phyloP scores from a whole-genome alignment of 2,329 filamentous ascomycete species.

The Fusarium equiseti region DNA sequence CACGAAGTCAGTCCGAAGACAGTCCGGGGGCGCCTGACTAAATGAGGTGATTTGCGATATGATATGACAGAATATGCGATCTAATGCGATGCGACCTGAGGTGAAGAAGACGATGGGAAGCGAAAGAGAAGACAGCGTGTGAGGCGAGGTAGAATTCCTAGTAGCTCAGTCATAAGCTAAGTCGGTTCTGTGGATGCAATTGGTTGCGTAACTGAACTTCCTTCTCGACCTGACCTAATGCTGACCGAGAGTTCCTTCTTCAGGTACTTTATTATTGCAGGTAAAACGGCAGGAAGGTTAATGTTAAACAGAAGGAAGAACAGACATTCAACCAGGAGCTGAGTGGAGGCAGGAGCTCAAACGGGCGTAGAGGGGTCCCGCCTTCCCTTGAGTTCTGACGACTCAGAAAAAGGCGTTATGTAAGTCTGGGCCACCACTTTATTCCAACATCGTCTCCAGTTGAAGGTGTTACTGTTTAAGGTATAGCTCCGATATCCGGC shows the following conservation, averaged over 20 bases:
- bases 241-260: background rate
- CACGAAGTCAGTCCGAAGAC: constrained; percentile 10
- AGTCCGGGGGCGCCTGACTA: constrained; percentile 3
- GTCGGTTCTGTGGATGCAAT: constrained; percentile 5
- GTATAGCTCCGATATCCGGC: constrained; percentile 16
- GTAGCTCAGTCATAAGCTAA: constrained; percentile 8
- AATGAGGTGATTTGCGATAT: constrained; percentile 16
- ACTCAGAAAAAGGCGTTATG: constrained; percentile 41
- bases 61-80: constrained; percentile 4
- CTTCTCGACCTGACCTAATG: constrained; percentile 3
- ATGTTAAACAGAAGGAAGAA: constrained; percentile 17
- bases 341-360: constrained; percentile 22
- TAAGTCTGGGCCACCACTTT: constrained; percentile 36
- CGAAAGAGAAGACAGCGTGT: background rate
- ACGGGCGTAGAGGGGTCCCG: constrained; percentile 32
- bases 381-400: constrained; percentile 22
- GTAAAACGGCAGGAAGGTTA: constrained; percentile 2
- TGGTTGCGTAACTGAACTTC: constrained; percentile 8
- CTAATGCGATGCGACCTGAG: constrained; percentile 4
- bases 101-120: background rate
- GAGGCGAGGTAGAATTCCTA: constrained; percentile 3
- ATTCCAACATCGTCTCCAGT: constrained; percentile 22
- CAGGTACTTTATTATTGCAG: constrained; percentile 7
- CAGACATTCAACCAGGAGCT: constrained; percentile 14
- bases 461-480: constrained; percentile 20